These are phyloP conservation scores for Kuraishia capsulata DNA, from an alignment of 805 yeast species.

Conservation along the genomic window DNA sequence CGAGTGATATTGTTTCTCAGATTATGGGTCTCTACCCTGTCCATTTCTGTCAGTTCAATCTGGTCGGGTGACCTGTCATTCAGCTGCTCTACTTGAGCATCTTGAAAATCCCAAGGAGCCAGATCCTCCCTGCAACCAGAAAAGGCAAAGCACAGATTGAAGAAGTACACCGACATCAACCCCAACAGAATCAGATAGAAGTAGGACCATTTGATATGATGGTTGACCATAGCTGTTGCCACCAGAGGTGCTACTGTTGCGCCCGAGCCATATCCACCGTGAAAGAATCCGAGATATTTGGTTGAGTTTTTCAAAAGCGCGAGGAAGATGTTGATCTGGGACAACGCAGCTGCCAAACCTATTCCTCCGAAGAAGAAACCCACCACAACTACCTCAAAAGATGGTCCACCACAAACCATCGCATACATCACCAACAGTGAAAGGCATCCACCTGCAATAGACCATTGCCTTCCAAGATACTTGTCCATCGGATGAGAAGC, in stretches of 20 bases:
- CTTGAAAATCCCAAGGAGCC: conserved; percentile 23
- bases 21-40: conserved; percentile 11
- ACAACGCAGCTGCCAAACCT: conserved; percentile 39
- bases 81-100: conserved; percentile 9
- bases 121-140: conserved; percentile 37
- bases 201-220: conserved; percentile 43
- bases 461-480: conserved; percentile 29
- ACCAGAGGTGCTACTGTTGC: conserved; percentile 63
- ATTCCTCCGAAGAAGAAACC: conserved; percentile 52
- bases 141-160: conserved; percentile 34
- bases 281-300: conserved; percentile 50
- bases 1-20: background rate
- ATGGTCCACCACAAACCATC: conserved; percentile 36
- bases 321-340: conserved; percentile 45
- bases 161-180: conserved; percentile 22
- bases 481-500: conserved; percentile 34
- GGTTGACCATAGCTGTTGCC: conserved; percentile 43
- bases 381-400: conserved; percentile 36
- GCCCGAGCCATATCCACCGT: conserved; percentile 66
- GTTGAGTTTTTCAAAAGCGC: conserved; percentile 44
- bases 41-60: conserved; percentile 1
- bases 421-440: conserved; percentile 31
- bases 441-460: conserved; percentile 28
- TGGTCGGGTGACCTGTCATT: background rate
- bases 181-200: conserved; percentile 42